phyloP scores from a whole-genome alignment of 2,329 filamentous ascomycete species.

The Bimuria novae-zelandiae region DNA sequence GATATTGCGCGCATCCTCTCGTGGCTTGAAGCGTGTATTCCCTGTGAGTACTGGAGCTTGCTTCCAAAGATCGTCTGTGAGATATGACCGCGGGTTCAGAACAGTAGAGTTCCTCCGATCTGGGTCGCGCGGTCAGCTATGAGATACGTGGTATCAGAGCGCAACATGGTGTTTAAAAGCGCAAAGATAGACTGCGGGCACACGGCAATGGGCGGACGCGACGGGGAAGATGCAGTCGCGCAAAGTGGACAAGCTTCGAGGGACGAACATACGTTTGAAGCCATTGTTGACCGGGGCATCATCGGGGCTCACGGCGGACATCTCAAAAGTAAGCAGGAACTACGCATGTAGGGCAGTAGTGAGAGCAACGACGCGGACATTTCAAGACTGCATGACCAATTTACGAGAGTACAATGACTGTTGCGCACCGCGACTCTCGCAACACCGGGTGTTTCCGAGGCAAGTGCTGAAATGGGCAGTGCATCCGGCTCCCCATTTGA shows the following conservation, averaged over 20 bases:
- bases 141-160: background rate
- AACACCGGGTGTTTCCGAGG: background rate
- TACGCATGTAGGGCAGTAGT: constrained; percentile 8
- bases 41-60: constrained; percentile 72
- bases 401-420: constrained; percentile 1
- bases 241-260: background rate
- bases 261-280: constrained; percentile 32
- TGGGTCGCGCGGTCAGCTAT: constrained; percentile 21
- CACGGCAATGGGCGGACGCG: no score
- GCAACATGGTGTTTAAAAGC: background rate
- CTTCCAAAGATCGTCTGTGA: constrained; percentile 69
- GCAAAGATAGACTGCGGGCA: background rate
- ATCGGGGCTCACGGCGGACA: constrained; percentile 35
- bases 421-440: background rate
- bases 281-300: constrained; percentile 20
- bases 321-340: constrained; percentile 15
- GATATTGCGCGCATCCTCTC: constrained; percentile 74
- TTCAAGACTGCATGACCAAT: constrained; percentile 4
- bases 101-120: constrained; percentile 44
- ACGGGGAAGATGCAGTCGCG: constrained; percentile 3
- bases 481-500: constrained; percentile 10
- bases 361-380: constrained; percentile 1
- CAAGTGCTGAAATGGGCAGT: constrained; percentile 8
- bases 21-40: constrained; percentile 70
- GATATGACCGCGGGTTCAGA: constrained; percentile 48